These are phyloP conservation scores for Phytophthora sp. DNA, from an alignment of 352 stramenopile species.

Conservation along the genomic window DNA sequence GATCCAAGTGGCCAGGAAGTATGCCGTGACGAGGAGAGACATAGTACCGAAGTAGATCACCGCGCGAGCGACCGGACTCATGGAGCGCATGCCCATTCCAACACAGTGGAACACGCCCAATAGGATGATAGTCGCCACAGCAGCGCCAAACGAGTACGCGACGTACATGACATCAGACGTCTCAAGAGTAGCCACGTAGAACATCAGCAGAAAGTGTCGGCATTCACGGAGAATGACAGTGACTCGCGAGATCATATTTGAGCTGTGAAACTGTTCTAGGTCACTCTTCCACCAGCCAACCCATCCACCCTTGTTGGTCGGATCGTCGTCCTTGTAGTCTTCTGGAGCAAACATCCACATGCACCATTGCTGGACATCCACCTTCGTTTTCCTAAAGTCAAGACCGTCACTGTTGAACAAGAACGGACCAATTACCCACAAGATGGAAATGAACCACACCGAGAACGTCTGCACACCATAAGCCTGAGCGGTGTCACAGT, in stretches of 20 bases:
- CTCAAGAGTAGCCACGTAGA: conserved; percentile 68
- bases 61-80: conserved; percentile 51
- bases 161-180: conserved; percentile 60
- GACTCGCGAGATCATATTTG: conserved; percentile 70
- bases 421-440: conserved; percentile 74
- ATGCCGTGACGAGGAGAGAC: conserved; percentile 36
- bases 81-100: conserved; percentile 53
- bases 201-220: conserved; percentile 80
- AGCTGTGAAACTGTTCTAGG: conserved; percentile 62
- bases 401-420: conserved; percentile 86
- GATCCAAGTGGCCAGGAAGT: conserved; percentile 58
- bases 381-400: conserved; percentile 79
- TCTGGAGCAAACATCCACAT: conserved; percentile 77
- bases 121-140: conserved; percentile 55
- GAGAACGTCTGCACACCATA: conserved; percentile 83
- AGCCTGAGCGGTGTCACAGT: conserved; percentile 68
- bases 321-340: conserved; percentile 67
- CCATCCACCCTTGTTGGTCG: conserved; percentile 73
- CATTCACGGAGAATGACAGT: conserved; percentile 76
- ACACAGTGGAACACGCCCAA: conserved; percentile 53
- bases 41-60: conserved; percentile 51
- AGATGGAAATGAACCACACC: conserved; percentile 79
- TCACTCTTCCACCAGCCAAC: conserved; percentile 78
- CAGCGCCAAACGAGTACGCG: conserved; percentile 51
- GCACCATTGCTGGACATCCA: conserved; percentile 64